Base-by-base conservation (phyloP, 192 early-diverging fungal genomes). In the Gamsiella multidivaricata region DNA sequence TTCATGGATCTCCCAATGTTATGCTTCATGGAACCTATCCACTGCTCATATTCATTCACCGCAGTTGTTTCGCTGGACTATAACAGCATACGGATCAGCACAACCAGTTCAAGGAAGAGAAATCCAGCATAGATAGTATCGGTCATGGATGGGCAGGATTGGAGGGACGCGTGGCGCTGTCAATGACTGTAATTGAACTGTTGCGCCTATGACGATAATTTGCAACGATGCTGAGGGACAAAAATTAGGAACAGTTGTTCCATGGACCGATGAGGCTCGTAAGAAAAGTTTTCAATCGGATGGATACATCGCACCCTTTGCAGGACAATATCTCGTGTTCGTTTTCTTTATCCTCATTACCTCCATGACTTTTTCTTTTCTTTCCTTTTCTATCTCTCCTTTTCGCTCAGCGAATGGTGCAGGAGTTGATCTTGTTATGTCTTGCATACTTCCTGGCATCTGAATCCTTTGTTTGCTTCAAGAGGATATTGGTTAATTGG, bases 231-330 rank as follows among this genome's bases (percentile, higher is more conserved):
- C 51, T 65, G 65, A 76, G 61, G n/a, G n/a, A n/a, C n/a, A n/a
- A 71, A 50, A 15, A 59, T 53, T 23, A n/a, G 25, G 3, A 28
- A 67, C 10, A 43, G 41, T 51, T 18, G 1, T 10, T 29, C 31
- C 28, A n/a, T 43, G 14, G 25, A 18, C 25, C 46, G 7, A 43
- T 76, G 65, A 67, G 72, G 72, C 72, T 46, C 52, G 33, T 11
- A 37, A 56, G 54, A 66, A 56, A 66, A 76, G 72, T 76, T 76
- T 76, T 76, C 72, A 76, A 76, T 76, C 72, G 72, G 64, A 76
- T 67, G 72, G 64, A 61, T 47, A 28, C 53, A 76, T 76, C 72
- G 72, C 72, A 61, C 72, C 72, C 22, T 62, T 67, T 54, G 63
- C 51, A 76, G 51, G 51, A 49, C 45, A 47, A 15, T 68, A 43